phyloP scores from a whole-genome alignment of 2,329 filamentous ascomycete species.

The Dothistroma septosporum region DNA sequence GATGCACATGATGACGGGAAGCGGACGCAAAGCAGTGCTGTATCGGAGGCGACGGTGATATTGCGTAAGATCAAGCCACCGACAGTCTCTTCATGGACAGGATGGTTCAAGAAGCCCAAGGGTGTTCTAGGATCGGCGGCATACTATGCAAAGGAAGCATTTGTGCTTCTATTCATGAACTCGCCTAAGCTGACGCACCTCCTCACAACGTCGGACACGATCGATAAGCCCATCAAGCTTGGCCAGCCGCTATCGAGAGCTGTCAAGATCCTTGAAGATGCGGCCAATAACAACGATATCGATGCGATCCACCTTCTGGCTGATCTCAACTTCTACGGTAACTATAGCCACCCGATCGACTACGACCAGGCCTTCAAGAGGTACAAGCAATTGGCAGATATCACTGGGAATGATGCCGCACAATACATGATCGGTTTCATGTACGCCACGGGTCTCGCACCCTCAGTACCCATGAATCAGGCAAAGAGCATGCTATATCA shows the following conservation, averaged over 20 bases:
- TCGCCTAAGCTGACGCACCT: slow-evolving; percentile 48
- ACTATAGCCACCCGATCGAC: slow-evolving; percentile 80
- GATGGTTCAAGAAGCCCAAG: slow-evolving; percentile 47
- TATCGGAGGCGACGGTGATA: slow-evolving; percentile 39
- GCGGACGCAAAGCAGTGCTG: slow-evolving; percentile 13
- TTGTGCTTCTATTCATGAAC: slow-evolving; percentile 63
- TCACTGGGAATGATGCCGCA: slow-evolving; percentile 82
- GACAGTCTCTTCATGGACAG: slow-evolving; percentile 38
- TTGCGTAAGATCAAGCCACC: slow-evolving; percentile 42
- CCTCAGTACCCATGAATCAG: slow-evolving; percentile 76
- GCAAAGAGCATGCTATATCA: slow-evolving; percentile 91
- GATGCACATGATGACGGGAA: slow-evolving; percentile 2
- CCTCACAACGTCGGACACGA: slow-evolving; percentile 35
- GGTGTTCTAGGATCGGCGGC: slow-evolving; percentile 55
- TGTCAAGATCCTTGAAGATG: slow-evolving; percentile 55
- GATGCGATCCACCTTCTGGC: slow-evolving; percentile 87
- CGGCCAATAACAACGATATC: slow-evolving; percentile 56
- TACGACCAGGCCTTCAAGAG: slow-evolving; percentile 73
- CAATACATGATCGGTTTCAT: slow-evolving; percentile 95
- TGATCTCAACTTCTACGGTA: slow-evolving; percentile 95
- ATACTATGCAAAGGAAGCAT: slow-evolving; percentile 60
- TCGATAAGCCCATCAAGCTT: slow-evolving; percentile 41
- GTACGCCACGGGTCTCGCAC: slow-evolving; percentile 88
- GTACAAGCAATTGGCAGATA: slow-evolving; percentile 71
- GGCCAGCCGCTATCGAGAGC: slow-evolving; percentile 54